phyloP scores from a whole-genome alignment of 179 eudicot species.

The Beta corolliflora region DNA sequence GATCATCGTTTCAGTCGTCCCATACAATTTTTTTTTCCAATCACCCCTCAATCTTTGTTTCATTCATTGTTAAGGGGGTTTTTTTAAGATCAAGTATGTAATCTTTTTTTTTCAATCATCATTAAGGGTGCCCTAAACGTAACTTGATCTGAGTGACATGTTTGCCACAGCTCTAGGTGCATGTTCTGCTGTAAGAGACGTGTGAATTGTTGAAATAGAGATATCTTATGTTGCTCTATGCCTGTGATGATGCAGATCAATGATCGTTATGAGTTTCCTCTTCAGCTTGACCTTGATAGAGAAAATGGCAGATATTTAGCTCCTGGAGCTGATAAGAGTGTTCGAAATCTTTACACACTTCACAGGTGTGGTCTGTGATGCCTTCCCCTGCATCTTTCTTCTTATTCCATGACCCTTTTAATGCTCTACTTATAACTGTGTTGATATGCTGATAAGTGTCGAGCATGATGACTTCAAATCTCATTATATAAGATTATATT shows the following conservation, averaged over 20 bases:
- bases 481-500: background rate
- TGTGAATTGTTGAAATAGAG: constrained; percentile 3
- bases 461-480: background rate
- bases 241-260: constrained; percentile 50
- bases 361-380: constrained; percentile 50
- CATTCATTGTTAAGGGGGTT: too few relatives aligned
- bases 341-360: constrained; percentile 74
- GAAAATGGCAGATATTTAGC: constrained; percentile 77
- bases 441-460: background rate
- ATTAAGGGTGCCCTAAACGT: too few relatives aligned
- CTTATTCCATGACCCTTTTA: background rate
- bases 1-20: too few relatives aligned
- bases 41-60: too few relatives aligned
- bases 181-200: background rate
- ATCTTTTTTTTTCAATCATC: too few relatives aligned
- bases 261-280: constrained; percentile 86
- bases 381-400: background rate
- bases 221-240: background rate
- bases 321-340: constrained; percentile 75
- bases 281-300: constrained; percentile 79
- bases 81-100: too few relatives aligned
- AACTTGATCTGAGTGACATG: too few relatives aligned
- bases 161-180: background rate
- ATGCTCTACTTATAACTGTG: background rate
- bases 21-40: too few relatives aligned